These are phyloP conservation scores for Chaetomium sp. DNA, from an alignment of 2,329 filamentous ascomycete species.

Conservation along the genomic window DNA sequence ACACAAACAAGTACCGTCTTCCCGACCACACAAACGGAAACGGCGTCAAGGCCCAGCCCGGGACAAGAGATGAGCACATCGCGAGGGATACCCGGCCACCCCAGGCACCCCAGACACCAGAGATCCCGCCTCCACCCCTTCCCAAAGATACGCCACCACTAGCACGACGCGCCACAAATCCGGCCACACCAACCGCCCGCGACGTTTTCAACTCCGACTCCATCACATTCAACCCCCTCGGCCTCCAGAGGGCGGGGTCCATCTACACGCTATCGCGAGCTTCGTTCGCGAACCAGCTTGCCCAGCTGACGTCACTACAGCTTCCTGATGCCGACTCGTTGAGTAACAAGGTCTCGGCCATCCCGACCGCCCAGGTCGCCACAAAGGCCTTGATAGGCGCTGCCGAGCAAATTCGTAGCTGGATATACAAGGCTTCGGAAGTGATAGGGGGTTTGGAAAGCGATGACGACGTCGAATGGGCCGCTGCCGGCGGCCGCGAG, in stretches of 20 bases:
- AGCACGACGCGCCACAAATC: slow-evolving; percentile 31
- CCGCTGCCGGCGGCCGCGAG: slow-evolving; percentile 80
- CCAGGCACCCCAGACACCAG: slow-evolving; percentile 41
- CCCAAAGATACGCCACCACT: slow-evolving; percentile 58
- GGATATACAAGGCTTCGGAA: slow-evolving; percentile 90
- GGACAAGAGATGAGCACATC: slow-evolving; percentile 60
- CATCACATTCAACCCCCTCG: slow-evolving; percentile 64
- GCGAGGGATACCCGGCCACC: slow-evolving; percentile 51
- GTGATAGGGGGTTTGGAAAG: slow-evolving; percentile 87
- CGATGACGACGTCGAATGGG: slow-evolving; percentile 98
- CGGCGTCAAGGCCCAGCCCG: slow-evolving; percentile 63
- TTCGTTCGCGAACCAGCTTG: slow-evolving; percentile 90
- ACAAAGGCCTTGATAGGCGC: slow-evolving; percentile 81
- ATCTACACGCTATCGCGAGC: slow-evolving; percentile 91
- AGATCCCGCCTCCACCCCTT: slow-evolving; percentile 46
- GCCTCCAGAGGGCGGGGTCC: slow-evolving; percentile 72
- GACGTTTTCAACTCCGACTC: slow-evolving; percentile 54
- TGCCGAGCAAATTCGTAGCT: slow-evolving; percentile 87
- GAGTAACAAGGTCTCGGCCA: slow-evolving; percentile 79
- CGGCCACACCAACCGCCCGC: slow-evolving; percentile 33
- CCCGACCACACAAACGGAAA: slow-evolving; percentile 71
- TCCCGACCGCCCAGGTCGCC: slow-evolving; percentile 82
- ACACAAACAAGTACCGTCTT: slow-evolving; percentile 73
- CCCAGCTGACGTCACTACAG: slow-evolving; percentile 86
- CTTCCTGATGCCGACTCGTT: slow-evolving; percentile 84